Evolutionary conservation across 116 monocot species (phyloP), one percentile per base, ranked within the genome.

Genomic region (Thalassia testudinum): DNA sequence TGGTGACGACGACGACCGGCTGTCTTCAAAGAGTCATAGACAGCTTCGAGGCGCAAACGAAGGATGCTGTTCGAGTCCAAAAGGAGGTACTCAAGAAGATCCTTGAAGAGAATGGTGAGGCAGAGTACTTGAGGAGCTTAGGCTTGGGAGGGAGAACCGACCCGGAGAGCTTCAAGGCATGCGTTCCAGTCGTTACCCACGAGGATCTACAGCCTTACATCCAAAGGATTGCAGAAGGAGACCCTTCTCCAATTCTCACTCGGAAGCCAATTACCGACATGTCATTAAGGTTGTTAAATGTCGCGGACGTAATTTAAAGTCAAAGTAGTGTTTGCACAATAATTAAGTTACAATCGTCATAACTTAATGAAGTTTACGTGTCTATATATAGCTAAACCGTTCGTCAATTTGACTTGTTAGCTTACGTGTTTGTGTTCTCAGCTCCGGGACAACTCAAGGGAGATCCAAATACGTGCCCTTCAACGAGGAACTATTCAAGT

Each of bases 381-480:
- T n/a, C n/a, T n/a, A n/a, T n/a, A n/a, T n/a, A n/a, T n/a, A n/a
- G n/a, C n/a, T n/a, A n/a, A n/a, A n/a, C n/a, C n/a, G n/a, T n/a
- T n/a, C n/a, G n/a, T n/a, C n/a, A n/a, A n/a, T n/a, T n/a, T n/a
- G n/a, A n/a, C n/a, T n/a, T n/a, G n/a, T n/a, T n/a, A n/a, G n/a
- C n/a, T n/a, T n/a, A n/a, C n/a, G n/a, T n/a, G n/a, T n/a, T n/a
- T n/a, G n/a, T n/a, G n/a, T n/a, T n/a, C n/a, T n/a, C 65, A 92
- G 92, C 58, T 92, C 92, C 43, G 92, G 92, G 12, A 92, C 87
- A 10, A 86, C 92, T 0, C 70, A 80, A 61, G 92, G 92, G 22
- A 86, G 69, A 67, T 77, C 83, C 12, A 92, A 87, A 69, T 75
- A 67, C 60, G 13, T 92, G 40, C 73, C 77, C 7, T 92, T 92